phyloP scores from a whole-genome alignment of 805 yeast species.

The Tetrapisispora namnaoensis region DNA sequence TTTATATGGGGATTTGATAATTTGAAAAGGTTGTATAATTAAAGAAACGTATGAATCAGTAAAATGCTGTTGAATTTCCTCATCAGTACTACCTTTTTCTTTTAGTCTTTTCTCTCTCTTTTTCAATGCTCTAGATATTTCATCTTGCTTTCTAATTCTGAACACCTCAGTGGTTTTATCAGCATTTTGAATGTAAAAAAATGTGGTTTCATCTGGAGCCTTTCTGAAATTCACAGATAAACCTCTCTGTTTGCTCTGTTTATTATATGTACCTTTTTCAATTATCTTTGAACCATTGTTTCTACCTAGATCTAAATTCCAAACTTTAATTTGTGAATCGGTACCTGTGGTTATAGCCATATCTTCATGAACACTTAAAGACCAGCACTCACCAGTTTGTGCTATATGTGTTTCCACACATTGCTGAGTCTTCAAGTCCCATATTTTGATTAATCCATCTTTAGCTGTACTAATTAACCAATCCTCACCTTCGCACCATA shows the following conservation, averaged over 20 bases:
- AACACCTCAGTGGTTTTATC: slow-evolving; percentile 76
- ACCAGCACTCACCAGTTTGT: slow-evolving; percentile 91
- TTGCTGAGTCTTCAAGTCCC: slow-evolving; percentile 87
- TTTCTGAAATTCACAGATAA: slow-evolving; percentile 42
- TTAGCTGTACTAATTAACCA: slow-evolving; percentile 71
- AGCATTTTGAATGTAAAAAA: slow-evolving; percentile 63
- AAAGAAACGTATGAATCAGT: slow-evolving; percentile 42
- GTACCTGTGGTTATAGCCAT: slow-evolving; percentile 63
- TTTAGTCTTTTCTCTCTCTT: slow-evolving; percentile 68
- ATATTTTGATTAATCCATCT: slow-evolving; percentile 83
- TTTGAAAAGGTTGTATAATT: slow-evolving; percentile 58
- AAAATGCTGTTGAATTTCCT: slow-evolving; percentile 45
- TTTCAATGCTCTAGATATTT: slow-evolving; percentile 64
- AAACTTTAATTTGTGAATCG: slow-evolving; percentile 73
- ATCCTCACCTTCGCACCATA: slow-evolving; percentile 52
- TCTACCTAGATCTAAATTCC: slow-evolving; percentile 60
- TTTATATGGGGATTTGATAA: slow-evolving; percentile 54
- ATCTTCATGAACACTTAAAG: slow-evolving; percentile 43
- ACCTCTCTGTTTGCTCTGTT: slow-evolving; percentile 68
- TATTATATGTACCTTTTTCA: slow-evolving; percentile 60
- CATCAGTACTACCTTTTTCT: slow-evolving; percentile 57
- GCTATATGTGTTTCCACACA: slow-evolving; percentile 93
- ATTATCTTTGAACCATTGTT: slow-evolving; percentile 36
- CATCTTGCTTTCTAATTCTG: slow-evolving; percentile 66
- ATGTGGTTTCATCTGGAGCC: slow-evolving; percentile 20